Conservation (phyloP, 192 early-diverging fungal species). For the Geranomyces variabilis region DNA sequence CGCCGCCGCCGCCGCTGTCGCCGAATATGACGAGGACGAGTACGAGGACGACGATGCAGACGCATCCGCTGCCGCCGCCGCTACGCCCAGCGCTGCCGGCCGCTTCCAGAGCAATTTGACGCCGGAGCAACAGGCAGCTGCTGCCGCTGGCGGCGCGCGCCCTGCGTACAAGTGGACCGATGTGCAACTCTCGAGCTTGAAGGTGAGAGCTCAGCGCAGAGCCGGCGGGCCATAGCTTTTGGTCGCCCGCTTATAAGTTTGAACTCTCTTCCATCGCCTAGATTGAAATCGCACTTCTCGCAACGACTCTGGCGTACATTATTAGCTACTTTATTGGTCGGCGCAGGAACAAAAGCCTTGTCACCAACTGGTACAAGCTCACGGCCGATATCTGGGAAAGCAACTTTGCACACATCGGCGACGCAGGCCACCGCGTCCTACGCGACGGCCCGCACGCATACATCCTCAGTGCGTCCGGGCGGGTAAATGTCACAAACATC, state of each 20-base stretch:
- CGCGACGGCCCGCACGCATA: conserved; percentile 76
- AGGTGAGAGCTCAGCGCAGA: not conserved
- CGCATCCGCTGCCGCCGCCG: not conserved
- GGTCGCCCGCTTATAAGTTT: not conserved
- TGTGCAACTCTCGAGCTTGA: not conserved
- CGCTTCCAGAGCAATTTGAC: not conserved
- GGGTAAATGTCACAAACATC: conserved; percentile 68
- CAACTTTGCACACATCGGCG: conserved; percentile 76
- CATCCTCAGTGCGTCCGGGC: conserved; percentile 77
- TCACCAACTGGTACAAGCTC: conserved; percentile 40
- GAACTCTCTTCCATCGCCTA: not conserved
- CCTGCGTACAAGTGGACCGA: not conserved
- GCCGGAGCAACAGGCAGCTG: not conserved
- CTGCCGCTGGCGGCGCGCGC: not conserved
- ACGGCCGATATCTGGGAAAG: conserved; percentile 43
- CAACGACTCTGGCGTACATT: conserved; percentile 13
- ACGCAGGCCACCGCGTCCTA: conserved; percentile 56
- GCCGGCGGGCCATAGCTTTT: no score
- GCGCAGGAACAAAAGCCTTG: conserved; percentile 37
- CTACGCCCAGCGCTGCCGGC: not conserved
- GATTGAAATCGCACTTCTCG: conserved; percentile 13
- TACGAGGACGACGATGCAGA: conserved; percentile 1
- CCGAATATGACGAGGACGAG: not conserved
- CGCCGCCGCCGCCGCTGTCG: not conserved
- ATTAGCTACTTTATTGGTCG: conserved; percentile 5